Base-by-base conservation (phyloP, 768 basidiomycete genomes). In the Lentinula lateritia region DNA sequence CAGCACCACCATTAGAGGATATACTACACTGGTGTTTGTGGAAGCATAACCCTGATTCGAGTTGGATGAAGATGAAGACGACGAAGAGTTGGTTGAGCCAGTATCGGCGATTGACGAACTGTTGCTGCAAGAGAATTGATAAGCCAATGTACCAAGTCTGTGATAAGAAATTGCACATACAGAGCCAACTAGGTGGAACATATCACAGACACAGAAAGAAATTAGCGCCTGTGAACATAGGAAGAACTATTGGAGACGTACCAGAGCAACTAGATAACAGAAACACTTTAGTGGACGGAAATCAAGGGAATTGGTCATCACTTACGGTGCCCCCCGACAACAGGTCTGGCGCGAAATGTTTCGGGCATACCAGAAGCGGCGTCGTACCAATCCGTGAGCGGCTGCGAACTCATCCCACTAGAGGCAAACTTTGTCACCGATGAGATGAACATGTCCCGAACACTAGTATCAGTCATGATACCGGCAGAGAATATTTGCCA, bases 401-500 rank as follows among this genome's bases (percentile, higher is more conserved):
- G 72, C 62, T 66, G 65, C 36, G 60, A 64, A 64, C 71, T 76
- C 9, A 62, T 61, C 23, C 74, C 72, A 48, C 73, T 66, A 0
- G 72, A 67, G 20, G 71, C 65, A 57, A 71, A 78, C 10, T 68
- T 67, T 58, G 71, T 70, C 39, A 79, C 68, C 1, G 67, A 60
- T 15, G 68, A 68, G 56, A 80, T 70, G 64, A 80, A 70, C 61
- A 70, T 66, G 61, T 78, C 71, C 43, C 79, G 72, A 5, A 67
- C 67, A 1, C 64, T 64, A 8, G 45, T 62, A 59, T 72, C 69
- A 2, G 71, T 73, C 52, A 76, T 73, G 15, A 74, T 71, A 0
- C 73, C 76, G 12, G 75, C 72, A 9, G 76, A 77, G 70, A 74
- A 80, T 8, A 78, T 68, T 32, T 74, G 64, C 79, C 79, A 80